Base-by-base conservation (phyloP, 2,329 filamentous ascomycete genomes). In the Monilinia fructigena region DNA sequence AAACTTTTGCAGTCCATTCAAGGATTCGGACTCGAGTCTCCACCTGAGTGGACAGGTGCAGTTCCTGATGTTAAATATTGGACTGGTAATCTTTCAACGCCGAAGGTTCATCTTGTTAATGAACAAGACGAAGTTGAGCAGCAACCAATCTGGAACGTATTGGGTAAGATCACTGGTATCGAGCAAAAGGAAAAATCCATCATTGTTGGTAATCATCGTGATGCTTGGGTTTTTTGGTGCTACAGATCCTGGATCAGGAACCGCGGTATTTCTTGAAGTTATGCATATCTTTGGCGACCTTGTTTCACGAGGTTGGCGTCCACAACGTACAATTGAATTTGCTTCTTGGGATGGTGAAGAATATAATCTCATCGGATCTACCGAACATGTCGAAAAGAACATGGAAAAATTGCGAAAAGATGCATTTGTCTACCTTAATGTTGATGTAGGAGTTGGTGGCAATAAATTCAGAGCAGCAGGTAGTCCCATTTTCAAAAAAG, bases 281-380 rank as follows among this genome's bases (percentile, higher is more conserved):
- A 88, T 91, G 28, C 88, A 90, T 55, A 87, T 97, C 59, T 91
- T 99, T 73, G 92, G 93, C 52, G 87, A 92, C 70, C 84, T 98
- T 20, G 82, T 88, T 28, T 78, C 82, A 20, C 85, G 87, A 66
- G 94, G 93, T 63, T 99, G 95, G 95, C 85, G 91, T 35, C 95
- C 95, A 1, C 82, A 96, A 20, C 89, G 95, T n/a, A 96, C 92
- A 4, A 96, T 99, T 70, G 91, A 96, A 76, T 98, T 99, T 77
- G 93, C 93, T 75, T 97, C 92, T 45, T 99, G 95, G 95, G 95
- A 99, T 77, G 95, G 86, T 4, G 89, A 89, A 72, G 92, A 94
- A 77, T 98, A 97, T 80, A 97, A 97, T 77, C 81, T 95, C 55
- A 91, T 97, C 67, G 95, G 95, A 11, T 96, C 92, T 14, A 98